Percentiles rank a stretch among this genome's conserved stretches.
These are phyloP conservation scores for Byssoonygena ceratinophila DNA, from an alignment of 2,329 filamentous ascomycete species.

Conservation along the genomic window DNA sequence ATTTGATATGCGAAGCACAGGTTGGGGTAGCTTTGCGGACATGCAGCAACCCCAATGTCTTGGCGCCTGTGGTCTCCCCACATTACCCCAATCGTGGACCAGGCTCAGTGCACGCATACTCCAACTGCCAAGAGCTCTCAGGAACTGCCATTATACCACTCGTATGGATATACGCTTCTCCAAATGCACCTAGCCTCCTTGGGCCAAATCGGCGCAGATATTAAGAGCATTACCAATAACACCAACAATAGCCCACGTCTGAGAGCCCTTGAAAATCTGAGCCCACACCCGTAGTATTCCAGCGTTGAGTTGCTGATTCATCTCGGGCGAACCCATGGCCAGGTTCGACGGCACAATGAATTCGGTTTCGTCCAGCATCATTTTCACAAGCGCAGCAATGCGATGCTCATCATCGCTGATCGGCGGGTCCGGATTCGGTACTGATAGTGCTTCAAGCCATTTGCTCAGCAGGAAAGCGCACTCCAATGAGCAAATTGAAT, in stretches of 20 bases:
- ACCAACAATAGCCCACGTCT: constrained; percentile 40
- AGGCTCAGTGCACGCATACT: no score
- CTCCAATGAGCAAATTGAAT: constrained; percentile 45
- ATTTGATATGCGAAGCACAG: not conserved
- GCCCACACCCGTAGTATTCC: constrained; percentile 41
- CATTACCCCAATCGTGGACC: not conserved
- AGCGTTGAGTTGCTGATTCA: constrained; percentile 37
- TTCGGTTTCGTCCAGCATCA: constrained; percentile 41
- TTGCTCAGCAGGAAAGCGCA: constrained; percentile 42
- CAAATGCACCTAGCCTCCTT: not conserved
- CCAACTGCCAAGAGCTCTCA: no score
- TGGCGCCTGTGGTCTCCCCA: not conserved
- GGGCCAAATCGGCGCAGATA: constrained; percentile 32
- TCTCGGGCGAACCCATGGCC: constrained; percentile 33
- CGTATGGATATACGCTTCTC: no score
- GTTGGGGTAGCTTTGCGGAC: not conserved
- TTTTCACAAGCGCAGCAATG: constrained; percentile 39
- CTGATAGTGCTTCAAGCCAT: constrained; percentile 37
- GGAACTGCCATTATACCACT: no score
- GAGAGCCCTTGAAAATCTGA: constrained; percentile 38
- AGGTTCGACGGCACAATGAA: constrained; percentile 35
- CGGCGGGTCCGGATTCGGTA: constrained; percentile 33
- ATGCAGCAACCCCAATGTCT: not conserved
- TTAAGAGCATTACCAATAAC: constrained; percentile 38
- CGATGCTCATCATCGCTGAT: constrained; percentile 40